Percentiles rank a stretch among this genome's conserved stretches.
These are phyloP conservation scores for Phellinidium pouzarii DNA, from an alignment of 1,284 basidiomycete species.

Conservation along the genomic window DNA sequence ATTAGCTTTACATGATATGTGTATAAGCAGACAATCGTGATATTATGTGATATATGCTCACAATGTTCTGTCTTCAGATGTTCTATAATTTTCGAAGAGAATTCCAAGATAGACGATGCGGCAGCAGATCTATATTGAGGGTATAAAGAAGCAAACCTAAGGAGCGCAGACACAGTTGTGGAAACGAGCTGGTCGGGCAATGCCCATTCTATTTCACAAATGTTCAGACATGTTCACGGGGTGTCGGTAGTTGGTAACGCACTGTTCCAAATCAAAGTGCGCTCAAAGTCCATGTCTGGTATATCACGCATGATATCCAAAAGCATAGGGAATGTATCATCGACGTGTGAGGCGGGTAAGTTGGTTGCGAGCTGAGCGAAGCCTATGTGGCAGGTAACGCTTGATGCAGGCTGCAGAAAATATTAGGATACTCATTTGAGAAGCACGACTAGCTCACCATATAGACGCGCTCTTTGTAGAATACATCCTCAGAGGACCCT, in stretches of 20 bases:
- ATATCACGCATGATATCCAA: conserved; percentile 62
- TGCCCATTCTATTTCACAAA: conserved; percentile 55
- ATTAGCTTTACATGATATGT: conserved; percentile 40
- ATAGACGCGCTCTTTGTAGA: conserved; percentile 37
- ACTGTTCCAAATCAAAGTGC: conserved; percentile 73
- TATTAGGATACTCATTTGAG: background rate
- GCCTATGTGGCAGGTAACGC: conserved; percentile 69
- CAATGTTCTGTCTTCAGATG: conserved; percentile 48
- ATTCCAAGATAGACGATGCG: conserved; percentile 51
- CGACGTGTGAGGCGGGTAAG: conserved; percentile 49
- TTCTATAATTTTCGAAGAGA: conserved; percentile 51
- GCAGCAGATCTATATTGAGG: conserved; percentile 41
- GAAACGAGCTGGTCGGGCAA: conserved; percentile 76
- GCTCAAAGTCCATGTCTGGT: conserved; percentile 70
- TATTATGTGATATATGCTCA: conserved; percentile 31
- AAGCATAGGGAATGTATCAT: conserved; percentile 46
- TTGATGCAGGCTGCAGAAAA: conserved; percentile 43
- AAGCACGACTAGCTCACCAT: conserved; percentile 41
- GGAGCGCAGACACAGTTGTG: conserved; percentile 66
- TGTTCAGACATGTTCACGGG: background rate
- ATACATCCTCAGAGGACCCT: conserved; percentile 22
- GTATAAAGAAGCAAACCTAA: conserved; percentile 55
- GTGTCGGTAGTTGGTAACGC: conserved; percentile 17
- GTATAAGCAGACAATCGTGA: conserved; percentile 1
- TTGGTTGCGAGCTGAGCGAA: conserved; percentile 68